Evolutionary conservation across 805 yeast genomes (phyloP).

Genomic region (Candida ortonii): DNA sequence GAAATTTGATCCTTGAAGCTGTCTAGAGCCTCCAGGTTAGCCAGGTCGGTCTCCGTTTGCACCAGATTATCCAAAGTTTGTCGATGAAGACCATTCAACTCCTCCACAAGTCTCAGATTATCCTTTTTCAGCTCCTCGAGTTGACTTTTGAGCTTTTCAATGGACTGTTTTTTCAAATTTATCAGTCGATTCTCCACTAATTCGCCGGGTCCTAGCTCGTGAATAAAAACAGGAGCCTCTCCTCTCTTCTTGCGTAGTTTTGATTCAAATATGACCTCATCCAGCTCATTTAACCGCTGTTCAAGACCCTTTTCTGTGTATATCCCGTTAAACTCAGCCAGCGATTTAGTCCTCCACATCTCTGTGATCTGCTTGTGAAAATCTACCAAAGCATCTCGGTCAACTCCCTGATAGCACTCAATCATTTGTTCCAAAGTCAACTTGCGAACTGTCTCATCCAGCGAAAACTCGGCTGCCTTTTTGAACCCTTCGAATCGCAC

Average conservation of each 20-base stretch:
- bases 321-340: constrained; percentile 46
- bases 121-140: constrained; percentile 15
- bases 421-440: constrained; percentile 41
- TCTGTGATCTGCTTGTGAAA: constrained; percentile 45
- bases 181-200: constrained; percentile 19
- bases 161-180: constrained; percentile 15
- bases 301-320: constrained; percentile 45
- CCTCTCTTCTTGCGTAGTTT: constrained; percentile 11
- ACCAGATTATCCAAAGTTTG: constrained; percentile 11
- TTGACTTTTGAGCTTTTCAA: constrained; percentile 15
- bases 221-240: constrained; percentile 14
- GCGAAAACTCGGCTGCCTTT: constrained; percentile 35
- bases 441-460: constrained; percentile 43
- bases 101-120: constrained; percentile 11
- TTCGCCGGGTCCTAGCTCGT: constrained; percentile 23
- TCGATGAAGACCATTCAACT: constrained; percentile 11
- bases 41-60: constrained; percentile 9
- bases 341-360: constrained; percentile 42
- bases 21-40: constrained; percentile 17
- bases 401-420: constrained; percentile 47
- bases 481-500: constrained; percentile 34
- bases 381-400: constrained; percentile 38
- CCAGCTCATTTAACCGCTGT: constrained; percentile 43
- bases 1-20: constrained; percentile 11
- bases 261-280: constrained; percentile 45